Percentiles rank a stretch among this genome's conserved stretches.
Conservation (phyloP, 1,284 basidiomycete species). For the Ustilago bromivora region DNA sequence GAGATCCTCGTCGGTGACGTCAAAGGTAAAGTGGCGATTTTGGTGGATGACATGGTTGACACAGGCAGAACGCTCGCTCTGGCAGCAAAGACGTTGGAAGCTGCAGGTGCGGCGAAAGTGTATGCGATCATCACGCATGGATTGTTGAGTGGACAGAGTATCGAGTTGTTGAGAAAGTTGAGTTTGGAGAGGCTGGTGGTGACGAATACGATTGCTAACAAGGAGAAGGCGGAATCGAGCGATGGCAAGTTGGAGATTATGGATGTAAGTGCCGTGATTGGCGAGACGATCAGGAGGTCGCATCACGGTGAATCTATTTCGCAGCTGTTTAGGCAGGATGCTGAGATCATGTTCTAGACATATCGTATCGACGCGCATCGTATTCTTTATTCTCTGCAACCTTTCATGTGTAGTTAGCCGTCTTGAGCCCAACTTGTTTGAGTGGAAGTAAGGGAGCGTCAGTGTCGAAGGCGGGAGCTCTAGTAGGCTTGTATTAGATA, state of each 20-base stretch:
- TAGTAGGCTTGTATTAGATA: too few relatives aligned
- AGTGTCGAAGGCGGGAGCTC: too few relatives aligned
- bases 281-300: slow-evolving; percentile 94
- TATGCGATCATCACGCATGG: slow-evolving; percentile 94
- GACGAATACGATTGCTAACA: slow-evolving; percentile 82
- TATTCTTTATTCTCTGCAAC: slow-evolving; percentile 1
- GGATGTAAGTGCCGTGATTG: slow-evolving; percentile 89
- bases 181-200: slow-evolving; percentile 90
- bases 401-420: neutral
- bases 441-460: neutral
- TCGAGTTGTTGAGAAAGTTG: slow-evolving; percentile 80
- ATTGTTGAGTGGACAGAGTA: slow-evolving; percentile 85
- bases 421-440: neutral
- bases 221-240: slow-evolving; percentile 71
- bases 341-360: slow-evolving; percentile 61
- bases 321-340: slow-evolving; percentile 67
- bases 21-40: slow-evolving; percentile 85
- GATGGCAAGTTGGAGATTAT: slow-evolving; percentile 74
- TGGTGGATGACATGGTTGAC: slow-evolving; percentile 99
- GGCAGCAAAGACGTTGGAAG: slow-evolving; percentile 84
- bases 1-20: slow-evolving; percentile 98
- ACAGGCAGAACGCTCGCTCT: slow-evolving; percentile 88
- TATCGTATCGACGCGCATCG: neutral
- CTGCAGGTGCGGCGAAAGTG: slow-evolving; percentile 87
- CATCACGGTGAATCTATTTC: slow-evolving; percentile 86